A percentile compares a stretch with the other conserved stretches of the same genome.
phyloP scores from a whole-genome alignment of 2,329 filamentous ascomycete genomes.

The Trichoderma afroharzianum region DNA sequence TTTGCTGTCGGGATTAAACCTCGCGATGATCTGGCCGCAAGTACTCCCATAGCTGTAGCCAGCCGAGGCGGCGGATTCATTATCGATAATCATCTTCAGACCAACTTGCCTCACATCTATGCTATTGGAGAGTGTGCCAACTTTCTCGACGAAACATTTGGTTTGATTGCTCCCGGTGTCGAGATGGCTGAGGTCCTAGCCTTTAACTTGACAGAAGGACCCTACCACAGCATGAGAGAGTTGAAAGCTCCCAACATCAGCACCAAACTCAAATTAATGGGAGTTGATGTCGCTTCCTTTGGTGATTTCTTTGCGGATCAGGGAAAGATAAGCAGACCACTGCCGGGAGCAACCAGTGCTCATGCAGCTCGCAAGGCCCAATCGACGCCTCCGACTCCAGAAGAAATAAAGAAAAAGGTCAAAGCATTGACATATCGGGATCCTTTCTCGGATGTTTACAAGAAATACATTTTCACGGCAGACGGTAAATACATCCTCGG shows the following conservation, averaged over 20 bases:
- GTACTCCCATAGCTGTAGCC: conserved; percentile 67
- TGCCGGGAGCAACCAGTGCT: conserved; percentile 47
- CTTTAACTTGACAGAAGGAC: conserved; percentile 85
- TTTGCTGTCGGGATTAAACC: conserved; percentile 87
- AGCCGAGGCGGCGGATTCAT: conserved; percentile 74
- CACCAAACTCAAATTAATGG: conserved; percentile 85
- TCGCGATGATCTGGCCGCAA: conserved; percentile 70
- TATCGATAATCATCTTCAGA: conserved; percentile 63
- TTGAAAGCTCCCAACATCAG: conserved; percentile 85
- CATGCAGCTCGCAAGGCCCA: conserved; percentile 22
- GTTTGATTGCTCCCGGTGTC: conserved; percentile 82
- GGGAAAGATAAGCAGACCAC: conserved; percentile 66
- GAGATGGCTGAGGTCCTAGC: conserved; percentile 91
- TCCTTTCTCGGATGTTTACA: conserved; percentile 84
- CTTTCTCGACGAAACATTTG: conserved; percentile 83
- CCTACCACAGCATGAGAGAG: conserved; percentile 61
- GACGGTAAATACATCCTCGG: conserved; percentile 88
- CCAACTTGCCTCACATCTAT: conserved; percentile 70
- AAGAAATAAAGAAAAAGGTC: conserved; percentile 41
- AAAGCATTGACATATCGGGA: conserved; percentile 87
- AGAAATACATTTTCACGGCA: conserved; percentile 86
- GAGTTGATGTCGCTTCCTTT: conserved; percentile 88
- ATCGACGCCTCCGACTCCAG: conserved; percentile 28
- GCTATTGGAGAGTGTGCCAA: conserved; percentile 89
- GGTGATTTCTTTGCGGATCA: conserved; percentile 90